Conservation (phyloP, 2,329 filamentous ascomycete species). For the Aspergillus pseudonomiae region DNA sequence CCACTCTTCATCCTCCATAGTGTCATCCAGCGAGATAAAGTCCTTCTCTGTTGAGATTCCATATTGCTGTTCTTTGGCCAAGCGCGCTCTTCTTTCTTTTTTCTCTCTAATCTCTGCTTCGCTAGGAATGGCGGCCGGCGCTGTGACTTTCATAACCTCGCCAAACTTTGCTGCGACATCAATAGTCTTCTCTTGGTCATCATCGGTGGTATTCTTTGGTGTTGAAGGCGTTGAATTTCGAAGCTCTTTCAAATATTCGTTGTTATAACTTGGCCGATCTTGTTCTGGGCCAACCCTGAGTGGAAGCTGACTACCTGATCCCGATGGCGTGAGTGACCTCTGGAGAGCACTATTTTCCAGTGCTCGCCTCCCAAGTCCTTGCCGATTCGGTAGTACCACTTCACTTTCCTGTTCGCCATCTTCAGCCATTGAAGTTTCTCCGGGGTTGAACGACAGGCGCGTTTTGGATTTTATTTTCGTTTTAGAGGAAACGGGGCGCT, state of each 20-base stretch:
- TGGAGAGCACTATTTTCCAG: conserved; percentile 68
- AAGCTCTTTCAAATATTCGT: conserved; percentile 82
- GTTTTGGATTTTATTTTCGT: conserved; percentile 72
- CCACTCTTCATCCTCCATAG: conserved; percentile 48
- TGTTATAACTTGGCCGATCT: conserved; percentile 78
- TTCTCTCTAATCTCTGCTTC: conserved; percentile 86
- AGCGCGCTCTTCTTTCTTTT: conserved; percentile 81
- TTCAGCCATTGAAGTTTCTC: conserved; percentile 57
- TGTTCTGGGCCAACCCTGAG: conserved; percentile 64
- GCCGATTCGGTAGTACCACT: conserved; percentile 61
- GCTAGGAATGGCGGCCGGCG: conserved; percentile 65
- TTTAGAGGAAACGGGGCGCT: conserved; percentile 55
- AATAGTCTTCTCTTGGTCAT: conserved; percentile 57
- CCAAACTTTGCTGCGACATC: conserved; percentile 55
- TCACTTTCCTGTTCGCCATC: conserved; percentile 58
- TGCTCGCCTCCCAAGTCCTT: conserved; percentile 64
- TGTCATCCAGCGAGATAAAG: conserved; percentile 47
- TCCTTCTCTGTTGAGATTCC: conserved; percentile 63
- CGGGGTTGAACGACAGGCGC: conserved; percentile 75
- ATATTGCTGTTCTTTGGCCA: conserved; percentile 66
- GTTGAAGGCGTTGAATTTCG: conserved; percentile 84
- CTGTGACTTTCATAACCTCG: conserved; percentile 38
- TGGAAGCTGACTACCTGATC: conserved; percentile 57
- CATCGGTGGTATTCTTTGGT: conserved; percentile 57
- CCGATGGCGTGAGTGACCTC: conserved; percentile 53